Conservation (phyloP, 208 protist species). For the Crithidia thermophila region DNA sequence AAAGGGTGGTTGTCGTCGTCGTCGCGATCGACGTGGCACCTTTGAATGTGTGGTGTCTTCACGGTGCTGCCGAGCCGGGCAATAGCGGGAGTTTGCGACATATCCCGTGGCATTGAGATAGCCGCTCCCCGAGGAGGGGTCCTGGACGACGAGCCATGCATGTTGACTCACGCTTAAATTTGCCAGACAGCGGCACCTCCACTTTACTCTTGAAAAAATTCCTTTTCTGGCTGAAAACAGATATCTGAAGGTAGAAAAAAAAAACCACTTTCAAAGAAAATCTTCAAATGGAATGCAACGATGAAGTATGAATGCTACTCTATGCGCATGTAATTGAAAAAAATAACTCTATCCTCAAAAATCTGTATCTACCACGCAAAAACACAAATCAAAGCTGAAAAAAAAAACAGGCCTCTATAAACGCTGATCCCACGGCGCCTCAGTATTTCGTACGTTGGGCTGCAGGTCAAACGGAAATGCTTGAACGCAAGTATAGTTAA, state of each 20-base stretch:
- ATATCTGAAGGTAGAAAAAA: conserved; percentile 1
- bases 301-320: conserved; percentile 8
- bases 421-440: neutral
- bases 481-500: too few species aligned
- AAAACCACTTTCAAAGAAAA: too few species aligned
- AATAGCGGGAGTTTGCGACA: conserved; percentile 78
- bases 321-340: neutral
- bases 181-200: too few species aligned
- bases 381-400: too few species aligned
- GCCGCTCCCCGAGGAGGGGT: conserved; percentile 27
- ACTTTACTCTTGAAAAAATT: neutral
- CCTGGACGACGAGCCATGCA: conserved; percentile 14
- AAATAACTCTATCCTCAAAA: neutral
- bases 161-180: too few species aligned
- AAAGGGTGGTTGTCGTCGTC: conserved; percentile 61
- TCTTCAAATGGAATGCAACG: neutral
- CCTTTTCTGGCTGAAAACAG: neutral
- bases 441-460: too few species aligned
- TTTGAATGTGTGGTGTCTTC: conserved; percentile 77
- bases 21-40: conserved; percentile 46
- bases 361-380: too few species aligned
- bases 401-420: neutral
- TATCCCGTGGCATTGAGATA: conserved; percentile 69
- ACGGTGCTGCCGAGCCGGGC: conserved; percentile 58
- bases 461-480: too few species aligned